Conservation (phyloP, 2,329 filamentous ascomycete genomes). For the Magnaporthales sp. region DNA sequence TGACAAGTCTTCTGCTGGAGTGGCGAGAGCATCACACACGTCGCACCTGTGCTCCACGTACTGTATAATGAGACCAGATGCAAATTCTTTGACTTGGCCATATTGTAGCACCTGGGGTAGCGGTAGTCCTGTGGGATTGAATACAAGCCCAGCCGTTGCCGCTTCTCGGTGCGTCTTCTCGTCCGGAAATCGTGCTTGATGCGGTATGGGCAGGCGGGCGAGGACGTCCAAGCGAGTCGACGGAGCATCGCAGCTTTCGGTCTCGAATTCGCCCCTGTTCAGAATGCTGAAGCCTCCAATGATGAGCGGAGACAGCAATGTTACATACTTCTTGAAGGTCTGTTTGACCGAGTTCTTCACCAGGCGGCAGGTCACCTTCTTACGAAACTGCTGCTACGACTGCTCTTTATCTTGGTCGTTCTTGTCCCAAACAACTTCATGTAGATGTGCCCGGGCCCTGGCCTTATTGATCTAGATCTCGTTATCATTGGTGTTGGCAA, state of each 20-base stretch:
- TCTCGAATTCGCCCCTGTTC: not conserved
- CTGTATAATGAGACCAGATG: conserved; percentile 29
- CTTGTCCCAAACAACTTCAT: not conserved
- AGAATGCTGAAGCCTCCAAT: not conserved
- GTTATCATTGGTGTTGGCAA: not conserved
- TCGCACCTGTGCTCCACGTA: conserved; percentile 15
- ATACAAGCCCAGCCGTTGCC: conserved; percentile 23
- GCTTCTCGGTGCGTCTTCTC: conserved; percentile 28
- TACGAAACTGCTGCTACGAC: not conserved
- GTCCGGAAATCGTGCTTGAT: conserved; percentile 17
- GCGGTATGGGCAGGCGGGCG: not conserved
- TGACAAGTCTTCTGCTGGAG: not conserved
- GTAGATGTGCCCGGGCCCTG: not conserved
- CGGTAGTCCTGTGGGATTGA: conserved; percentile 22
- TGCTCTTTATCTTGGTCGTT: not conserved
- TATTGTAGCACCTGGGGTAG: conserved; percentile 23
- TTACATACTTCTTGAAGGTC: not conserved
- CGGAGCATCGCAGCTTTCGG: not conserved
- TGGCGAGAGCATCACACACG: not conserved
- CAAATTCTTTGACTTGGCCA: conserved; percentile 20
- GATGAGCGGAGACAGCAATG: not conserved
- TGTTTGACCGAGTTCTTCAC: not conserved
- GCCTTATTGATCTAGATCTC: not conserved
- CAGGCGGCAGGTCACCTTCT: not conserved
- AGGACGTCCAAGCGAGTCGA: not conserved